Evolutionary conservation across 441 rosid species (phyloP), one percentile per base, ranked within the genome.

Genomic region (Jatropha multifida): DNA sequence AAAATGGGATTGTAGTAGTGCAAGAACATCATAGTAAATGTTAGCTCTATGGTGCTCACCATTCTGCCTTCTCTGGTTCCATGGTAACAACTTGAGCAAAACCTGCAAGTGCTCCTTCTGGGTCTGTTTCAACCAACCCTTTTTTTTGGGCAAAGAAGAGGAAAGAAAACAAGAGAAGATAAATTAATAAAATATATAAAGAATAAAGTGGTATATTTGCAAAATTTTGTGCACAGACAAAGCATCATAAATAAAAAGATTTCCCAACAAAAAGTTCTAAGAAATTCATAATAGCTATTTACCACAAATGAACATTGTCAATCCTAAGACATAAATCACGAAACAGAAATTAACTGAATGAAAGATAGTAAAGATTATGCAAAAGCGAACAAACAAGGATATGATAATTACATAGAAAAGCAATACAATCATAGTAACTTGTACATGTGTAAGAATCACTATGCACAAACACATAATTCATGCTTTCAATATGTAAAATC

Each of bases 41-140:
- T 51, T 12, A 69, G n/a, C 15, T 12, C 8, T 68, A 13, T 26
- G 32, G 6, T 41, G 51, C 87, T 88, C 82, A 96, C 98, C 99
- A 94, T 44, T 96, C 99, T 72, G 99, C 98, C 83, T 96, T 96
- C 75, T 94, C 95, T 59, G 98, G 98, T 80, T 96, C 99, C 99
- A 96, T 96, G 78, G 62, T 75, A 71, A 96, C 98, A 38, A 96
- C 98, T 81, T 89, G 96, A 60, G 92, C 93, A 85, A 96, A 96
- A 62, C 99, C 99, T 70, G 90, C 86, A 69, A 96, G 98, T 32
- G 99, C 99, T 14, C 77, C 92, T 89, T 91, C 94, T 65, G 98
- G 96, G 49, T 94, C 99, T 59, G 94, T 90, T 85, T 94, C 98
- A 64, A 94, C 93, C 88, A 91, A 68, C 79, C 95, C 98, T 96